Conservation (phyloP, 176 grass and related monocot genomes). For the Bothriochloa decipiens region DNA sequence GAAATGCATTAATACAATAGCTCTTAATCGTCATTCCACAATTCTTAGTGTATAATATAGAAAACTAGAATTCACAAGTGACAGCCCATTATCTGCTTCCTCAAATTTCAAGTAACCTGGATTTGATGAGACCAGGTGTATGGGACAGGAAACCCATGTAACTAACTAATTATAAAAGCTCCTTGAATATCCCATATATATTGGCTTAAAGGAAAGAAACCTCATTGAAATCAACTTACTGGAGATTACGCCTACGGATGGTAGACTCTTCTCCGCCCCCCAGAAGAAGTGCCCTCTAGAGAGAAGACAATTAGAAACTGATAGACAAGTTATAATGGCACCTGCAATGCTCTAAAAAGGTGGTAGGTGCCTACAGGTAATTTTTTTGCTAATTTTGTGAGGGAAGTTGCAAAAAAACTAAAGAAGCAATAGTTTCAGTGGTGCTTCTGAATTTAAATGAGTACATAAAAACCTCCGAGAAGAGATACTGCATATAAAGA, state of each 20-base stretch:
- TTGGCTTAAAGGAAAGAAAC: conserved; percentile 19
- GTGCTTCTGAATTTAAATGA: background rate
- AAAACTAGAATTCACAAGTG: background rate
- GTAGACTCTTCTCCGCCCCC: conserved; percentile 77
- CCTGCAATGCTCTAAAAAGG: background rate
- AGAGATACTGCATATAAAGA: background rate
- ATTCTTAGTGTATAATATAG: conserved; percentile 12
- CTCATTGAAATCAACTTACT: conserved; percentile 58
- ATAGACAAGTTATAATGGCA: conserved; percentile 20
- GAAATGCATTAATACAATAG: background rate
- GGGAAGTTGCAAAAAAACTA: background rate
- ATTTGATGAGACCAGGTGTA: conserved; percentile 3
- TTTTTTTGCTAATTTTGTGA: background rate
- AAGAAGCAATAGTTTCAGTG: background rate
- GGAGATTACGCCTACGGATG: conserved; percentile 57
- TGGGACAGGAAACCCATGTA: background rate
- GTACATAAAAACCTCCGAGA: background rate
- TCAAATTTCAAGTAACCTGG: background rate
- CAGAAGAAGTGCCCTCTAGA: conserved; percentile 80
- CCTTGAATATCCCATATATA: conserved; percentile 2
- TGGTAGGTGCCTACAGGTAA: background rate
- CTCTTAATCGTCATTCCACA: background rate
- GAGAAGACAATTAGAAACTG: conserved; percentile 39
- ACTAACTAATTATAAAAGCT: background rate
- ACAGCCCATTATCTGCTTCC: background rate